phyloP scores from a whole-genome alignment of 805 yeast species.

The Suhomyces kilbournensis region DNA sequence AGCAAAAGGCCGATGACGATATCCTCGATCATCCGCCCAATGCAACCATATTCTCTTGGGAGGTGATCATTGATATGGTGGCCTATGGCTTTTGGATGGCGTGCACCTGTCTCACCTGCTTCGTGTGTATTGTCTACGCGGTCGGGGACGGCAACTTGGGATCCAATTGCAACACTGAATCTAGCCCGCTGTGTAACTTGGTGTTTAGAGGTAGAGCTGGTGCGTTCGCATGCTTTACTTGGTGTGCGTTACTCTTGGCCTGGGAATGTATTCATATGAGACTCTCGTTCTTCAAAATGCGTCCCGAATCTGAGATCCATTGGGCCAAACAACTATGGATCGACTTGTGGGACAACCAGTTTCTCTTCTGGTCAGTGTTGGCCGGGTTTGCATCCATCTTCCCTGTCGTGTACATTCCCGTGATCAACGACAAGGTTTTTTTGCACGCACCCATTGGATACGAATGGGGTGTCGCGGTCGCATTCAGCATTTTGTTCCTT shows the following conservation, averaged over 20 bases:
- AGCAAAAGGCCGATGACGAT: slow-evolving; percentile 39
- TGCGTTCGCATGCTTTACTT: slow-evolving; percentile 37
- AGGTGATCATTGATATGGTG: slow-evolving; percentile 39
- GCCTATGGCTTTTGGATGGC: slow-evolving; percentile 44
- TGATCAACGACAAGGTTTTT: slow-evolving; percentile 37
- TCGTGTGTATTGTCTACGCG: slow-evolving; percentile 37
- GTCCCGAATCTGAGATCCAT: slow-evolving; percentile 33
- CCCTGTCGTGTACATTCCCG: slow-evolving; percentile 42
- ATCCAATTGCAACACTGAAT: slow-evolving; percentile 29
- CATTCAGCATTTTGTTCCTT: slow-evolving; percentile 27
- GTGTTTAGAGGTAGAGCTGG: slow-evolving; percentile 40
- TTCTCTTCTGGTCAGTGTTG: slow-evolving; percentile 37
- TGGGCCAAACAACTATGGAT: slow-evolving; percentile 37
- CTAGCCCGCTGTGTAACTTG: slow-evolving; percentile 23
- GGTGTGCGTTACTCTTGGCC: slow-evolving; percentile 40
- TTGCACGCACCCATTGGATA: slow-evolving; percentile 37
- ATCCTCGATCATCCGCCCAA: slow-evolving; percentile 37
- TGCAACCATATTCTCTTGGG: slow-evolving; percentile 37
- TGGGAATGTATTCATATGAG: slow-evolving; percentile 41
- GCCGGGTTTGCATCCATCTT: slow-evolving; percentile 36
- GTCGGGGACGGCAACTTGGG: slow-evolving; percentile 41
- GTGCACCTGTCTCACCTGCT: slow-evolving; percentile 35
- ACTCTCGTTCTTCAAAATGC: slow-evolving; percentile 34
- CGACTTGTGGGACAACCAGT: slow-evolving; percentile 36
- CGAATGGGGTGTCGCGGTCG: slow-evolving; percentile 40